Percentiles rank a stretch among this genome's conserved stretches.
phyloP scores from a whole-genome alignment of 2,329 filamentous ascomycete species.

The Alternaria sp. region DNA sequence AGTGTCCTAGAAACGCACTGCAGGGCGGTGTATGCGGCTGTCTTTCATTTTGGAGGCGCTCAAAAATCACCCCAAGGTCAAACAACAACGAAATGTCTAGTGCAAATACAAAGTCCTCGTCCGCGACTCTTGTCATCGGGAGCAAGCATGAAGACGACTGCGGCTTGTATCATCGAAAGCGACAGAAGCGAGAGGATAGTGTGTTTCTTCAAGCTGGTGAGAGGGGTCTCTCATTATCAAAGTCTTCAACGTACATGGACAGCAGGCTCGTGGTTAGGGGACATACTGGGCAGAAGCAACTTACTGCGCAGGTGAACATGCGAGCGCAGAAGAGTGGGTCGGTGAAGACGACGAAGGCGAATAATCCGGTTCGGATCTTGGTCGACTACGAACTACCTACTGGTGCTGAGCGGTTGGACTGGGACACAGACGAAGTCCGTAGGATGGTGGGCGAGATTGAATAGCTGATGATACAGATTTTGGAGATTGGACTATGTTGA shows the following conservation, averaged over 20 bases:
- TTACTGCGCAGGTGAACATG: not conserved
- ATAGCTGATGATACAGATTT: not conserved
- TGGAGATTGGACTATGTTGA: not conserved
- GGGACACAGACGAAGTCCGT: conserved; percentile 39
- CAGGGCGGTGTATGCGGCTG: conserved; percentile 41
- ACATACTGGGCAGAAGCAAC: not conserved
- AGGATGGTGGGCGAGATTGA: conserved; percentile 35
- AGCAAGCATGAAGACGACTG: not conserved
- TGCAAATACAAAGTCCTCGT: not conserved
- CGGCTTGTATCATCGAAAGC: not conserved
- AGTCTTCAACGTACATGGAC: not conserved
- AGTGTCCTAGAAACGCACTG: conserved; percentile 18
- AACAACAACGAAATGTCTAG: not conserved
- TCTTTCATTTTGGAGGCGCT: conserved; percentile 32
- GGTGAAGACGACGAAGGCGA: not conserved
- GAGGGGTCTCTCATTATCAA: not conserved
- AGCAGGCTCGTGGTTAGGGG: not conserved
- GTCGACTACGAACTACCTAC: conserved; percentile 26
- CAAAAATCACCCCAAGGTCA: not conserved
- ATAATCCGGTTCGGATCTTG: not conserved
- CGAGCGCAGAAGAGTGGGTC: not conserved
- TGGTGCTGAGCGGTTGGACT: conserved; percentile 31
- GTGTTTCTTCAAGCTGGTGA: not conserved
- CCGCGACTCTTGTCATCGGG: not conserved
- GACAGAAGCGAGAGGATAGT: not conserved